Percentiles rank a stretch among this genome's conserved stretches.
These are phyloP conservation scores for Candida corydali DNA, from an alignment of 805 yeast species.

Conservation along the genomic window DNA sequence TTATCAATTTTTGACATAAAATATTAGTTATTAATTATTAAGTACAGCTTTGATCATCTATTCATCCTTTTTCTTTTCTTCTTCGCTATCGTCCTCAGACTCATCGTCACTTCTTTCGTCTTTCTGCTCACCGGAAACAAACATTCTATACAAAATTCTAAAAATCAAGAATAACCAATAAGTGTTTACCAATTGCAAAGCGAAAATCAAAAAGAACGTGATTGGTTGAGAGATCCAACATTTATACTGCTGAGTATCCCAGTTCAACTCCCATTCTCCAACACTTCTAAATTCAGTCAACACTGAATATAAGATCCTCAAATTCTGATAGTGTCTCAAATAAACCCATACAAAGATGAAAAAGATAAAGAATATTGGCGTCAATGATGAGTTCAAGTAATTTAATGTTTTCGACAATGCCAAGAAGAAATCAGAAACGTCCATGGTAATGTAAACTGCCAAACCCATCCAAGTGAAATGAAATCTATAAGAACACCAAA, in stretches of 20 bases:
- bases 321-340: constrained; percentile 80
- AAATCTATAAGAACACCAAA: constrained; percentile 84
- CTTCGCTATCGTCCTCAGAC: constrained; percentile 40
- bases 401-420: constrained; percentile 82
- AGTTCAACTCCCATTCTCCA: constrained; percentile 77
- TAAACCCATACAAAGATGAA: constrained; percentile 81
- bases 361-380: constrained; percentile 61
- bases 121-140: constrained; percentile 50
- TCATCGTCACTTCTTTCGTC: constrained; percentile 92
- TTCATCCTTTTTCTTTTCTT: constrained; percentile 15
- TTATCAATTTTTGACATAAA: background rate
- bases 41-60: constrained; percentile 1
- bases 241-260: constrained; percentile 90
- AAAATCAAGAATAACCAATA: constrained; percentile 86
- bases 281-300: constrained; percentile 82
- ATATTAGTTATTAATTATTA: constrained; percentile 5
- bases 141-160: constrained; percentile 68
- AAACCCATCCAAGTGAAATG: constrained; percentile 97
- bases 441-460: constrained; percentile 91
- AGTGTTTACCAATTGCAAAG: constrained; percentile 78
- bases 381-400: constrained; percentile 66
- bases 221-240: constrained; percentile 94
- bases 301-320: constrained; percentile 78
- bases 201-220: constrained; percentile 71
- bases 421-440: constrained; percentile 84